phyloP scores from a whole-genome alignment of 441 rosid species.

The Mallotus repandus region DNA sequence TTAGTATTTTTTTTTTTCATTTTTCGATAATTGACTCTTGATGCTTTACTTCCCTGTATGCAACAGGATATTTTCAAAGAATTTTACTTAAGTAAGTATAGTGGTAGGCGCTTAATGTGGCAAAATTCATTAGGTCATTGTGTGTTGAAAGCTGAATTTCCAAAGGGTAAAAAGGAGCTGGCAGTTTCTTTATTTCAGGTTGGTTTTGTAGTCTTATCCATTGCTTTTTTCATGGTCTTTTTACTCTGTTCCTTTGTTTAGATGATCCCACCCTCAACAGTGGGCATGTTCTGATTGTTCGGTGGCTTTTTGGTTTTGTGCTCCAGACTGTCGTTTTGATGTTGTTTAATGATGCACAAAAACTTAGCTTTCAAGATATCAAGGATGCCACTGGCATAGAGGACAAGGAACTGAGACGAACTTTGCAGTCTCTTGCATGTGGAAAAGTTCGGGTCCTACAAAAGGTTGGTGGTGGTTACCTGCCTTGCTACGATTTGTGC shows the following conservation, averaged over 20 bases:
- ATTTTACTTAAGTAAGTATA: constrained; percentile 93
- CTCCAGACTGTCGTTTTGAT: constrained; percentile 90
- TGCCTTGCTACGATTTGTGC: neutral
- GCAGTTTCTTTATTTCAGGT: constrained; percentile 99
- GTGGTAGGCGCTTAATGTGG: constrained; percentile 99
- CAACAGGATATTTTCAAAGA: constrained; percentile 94
- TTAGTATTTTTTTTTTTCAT: neutral
- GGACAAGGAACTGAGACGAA: constrained; percentile 94
- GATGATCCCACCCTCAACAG: neutral
- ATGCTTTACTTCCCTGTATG: constrained; percentile 21
- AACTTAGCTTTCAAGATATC: constrained; percentile 89
- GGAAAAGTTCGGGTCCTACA: constrained; percentile 94
- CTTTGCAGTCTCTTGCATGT: constrained; percentile 97
- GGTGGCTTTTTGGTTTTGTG: constrained; percentile 21
- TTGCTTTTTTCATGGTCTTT: constrained; percentile 3
- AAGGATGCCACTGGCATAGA: constrained; percentile 97
- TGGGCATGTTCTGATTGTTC: constrained; percentile 25
- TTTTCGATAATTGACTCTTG: neutral
- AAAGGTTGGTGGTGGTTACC: constrained; percentile 51
- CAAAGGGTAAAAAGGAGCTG: constrained; percentile 92
- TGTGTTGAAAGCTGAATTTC: constrained; percentile 89
- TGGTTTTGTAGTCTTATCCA: constrained; percentile 22
- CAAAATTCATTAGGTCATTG: constrained; percentile 97
- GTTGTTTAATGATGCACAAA: constrained; percentile 95
- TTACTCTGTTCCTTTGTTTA: constrained; percentile 15